Evolutionary conservation across 331 rosid species (phyloP).

Genomic region (Spiraea crenata): DNA sequence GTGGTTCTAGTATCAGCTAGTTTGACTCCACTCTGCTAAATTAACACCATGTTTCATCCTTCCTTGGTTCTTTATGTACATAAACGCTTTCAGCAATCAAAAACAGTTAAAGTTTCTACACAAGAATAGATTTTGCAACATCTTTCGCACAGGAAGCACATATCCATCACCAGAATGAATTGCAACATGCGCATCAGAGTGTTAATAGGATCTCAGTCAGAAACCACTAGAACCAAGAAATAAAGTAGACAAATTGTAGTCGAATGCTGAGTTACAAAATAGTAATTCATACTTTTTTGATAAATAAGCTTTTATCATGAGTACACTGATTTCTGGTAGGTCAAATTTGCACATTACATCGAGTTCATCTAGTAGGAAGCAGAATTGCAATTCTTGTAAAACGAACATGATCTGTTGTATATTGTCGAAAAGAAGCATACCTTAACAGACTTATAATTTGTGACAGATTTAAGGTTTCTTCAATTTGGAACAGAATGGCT

Average conservation of each 20-base stretch:
- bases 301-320: too few relatives aligned
- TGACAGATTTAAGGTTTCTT: slow-evolving; percentile 38
- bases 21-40: not conserved
- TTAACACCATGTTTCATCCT: too few relatives aligned
- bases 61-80: too few relatives aligned
- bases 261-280: not conserved
- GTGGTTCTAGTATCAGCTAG: not conserved
- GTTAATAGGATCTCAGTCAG: not conserved
- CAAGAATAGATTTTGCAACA: not conserved
- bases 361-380: too few relatives aligned
- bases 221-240: not conserved
- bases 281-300: too few relatives aligned
- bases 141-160: not conserved
- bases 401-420: not conserved
- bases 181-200: not conserved
- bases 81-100: too few relatives aligned
- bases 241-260: not conserved
- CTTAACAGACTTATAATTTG: not conserved
- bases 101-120: too few relatives aligned
- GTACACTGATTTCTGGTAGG: too few relatives aligned
- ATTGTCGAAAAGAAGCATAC: not conserved
- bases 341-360: too few relatives aligned
- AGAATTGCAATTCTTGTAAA: not conserved
- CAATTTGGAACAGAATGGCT: slow-evolving; percentile 43
- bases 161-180: too few relatives aligned